These are phyloP conservation scores for Irineochytrium annulatum DNA, from an alignment of 192 early-diverging fungal species.

Conservation along the genomic window DNA sequence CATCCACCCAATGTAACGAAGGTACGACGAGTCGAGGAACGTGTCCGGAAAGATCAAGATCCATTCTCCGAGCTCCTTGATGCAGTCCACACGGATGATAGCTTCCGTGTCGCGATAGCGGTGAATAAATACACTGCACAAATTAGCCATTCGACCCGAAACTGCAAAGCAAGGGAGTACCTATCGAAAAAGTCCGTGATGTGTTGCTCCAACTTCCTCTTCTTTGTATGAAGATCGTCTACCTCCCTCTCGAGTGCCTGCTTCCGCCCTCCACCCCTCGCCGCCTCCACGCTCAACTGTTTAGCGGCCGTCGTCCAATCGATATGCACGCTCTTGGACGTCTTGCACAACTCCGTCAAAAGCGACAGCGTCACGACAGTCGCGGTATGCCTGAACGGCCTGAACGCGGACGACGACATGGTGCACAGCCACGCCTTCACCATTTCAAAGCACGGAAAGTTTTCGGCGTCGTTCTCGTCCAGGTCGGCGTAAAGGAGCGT, in stretches of 20 bases:
- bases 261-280: conserved; percentile 1
- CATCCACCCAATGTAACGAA: conserved; percentile 84
- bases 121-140: conserved; percentile 76
- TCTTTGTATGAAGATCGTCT: conserved; percentile 48
- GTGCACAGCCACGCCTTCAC: conserved; percentile 38
- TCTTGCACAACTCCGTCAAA: conserved; percentile 62
- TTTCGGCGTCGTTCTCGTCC: conserved; percentile 9
- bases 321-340: conserved; percentile 51
- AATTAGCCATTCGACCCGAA: conserved; percentile 1
- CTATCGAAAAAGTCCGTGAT: conserved; percentile 73
- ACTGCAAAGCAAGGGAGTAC: conserved; percentile 30
- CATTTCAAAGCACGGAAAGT: conserved; percentile 24
- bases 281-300: conserved; percentile 25
- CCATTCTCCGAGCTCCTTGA: conserved; percentile 77
- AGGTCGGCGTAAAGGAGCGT: conserved; percentile 54
- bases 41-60: conserved; percentile 61
- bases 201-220: conserved; percentile 52
- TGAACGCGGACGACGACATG: conserved; percentile 64
- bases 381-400: conserved; percentile 89
- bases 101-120: conserved; percentile 86
- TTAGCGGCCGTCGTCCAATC: conserved; percentile 59
- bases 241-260: conserved; percentile 40
- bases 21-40: conserved; percentile 70
- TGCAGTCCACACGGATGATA: conserved; percentile 77
- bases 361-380: conserved; percentile 67